phyloP scores from a whole-genome alignment of 2,329 filamentous ascomycete species.

The Aspergillus fijiensis region DNA sequence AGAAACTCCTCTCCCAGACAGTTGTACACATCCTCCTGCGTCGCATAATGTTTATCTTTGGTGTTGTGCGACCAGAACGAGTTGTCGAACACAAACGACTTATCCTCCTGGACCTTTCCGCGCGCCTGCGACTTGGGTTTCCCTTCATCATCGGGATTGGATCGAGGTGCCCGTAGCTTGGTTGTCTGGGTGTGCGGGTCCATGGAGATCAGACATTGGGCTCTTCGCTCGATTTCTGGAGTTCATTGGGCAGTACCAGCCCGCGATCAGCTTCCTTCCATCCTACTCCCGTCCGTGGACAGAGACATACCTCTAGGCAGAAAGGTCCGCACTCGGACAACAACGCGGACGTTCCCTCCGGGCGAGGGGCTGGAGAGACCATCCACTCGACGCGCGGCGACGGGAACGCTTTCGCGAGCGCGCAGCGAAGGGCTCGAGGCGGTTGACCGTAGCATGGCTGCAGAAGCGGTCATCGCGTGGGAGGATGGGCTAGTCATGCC shows the following conservation, averaged over 20 bases:
- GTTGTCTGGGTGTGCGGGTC: constrained; percentile 83
- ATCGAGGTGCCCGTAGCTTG: constrained; percentile 69
- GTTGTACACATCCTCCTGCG: constrained; percentile 92
- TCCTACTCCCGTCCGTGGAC: neutral
- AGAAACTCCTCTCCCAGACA: constrained; percentile 93
- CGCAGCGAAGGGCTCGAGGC: constrained; percentile 78
- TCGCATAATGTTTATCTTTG: constrained; percentile 78
- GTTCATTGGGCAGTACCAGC: neutral
- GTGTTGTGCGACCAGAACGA: constrained; percentile 95
- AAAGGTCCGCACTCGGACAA: constrained; percentile 78
- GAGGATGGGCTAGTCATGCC: constrained; percentile 40
- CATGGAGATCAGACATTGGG: constrained; percentile 88
- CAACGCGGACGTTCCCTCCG: constrained; percentile 77
- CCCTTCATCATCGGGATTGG: constrained; percentile 50
- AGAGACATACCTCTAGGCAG: constrained; percentile 66
- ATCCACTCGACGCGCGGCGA: constrained; percentile 51
- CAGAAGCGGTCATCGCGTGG: constrained; percentile 38
- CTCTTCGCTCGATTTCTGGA: constrained; percentile 75
- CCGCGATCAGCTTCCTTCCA: neutral
- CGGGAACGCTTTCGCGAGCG: constrained; percentile 67
- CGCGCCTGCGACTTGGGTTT: constrained; percentile 64
- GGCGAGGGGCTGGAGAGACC: constrained; percentile 50
- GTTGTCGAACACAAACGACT: constrained; percentile 92
- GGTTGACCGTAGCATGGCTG: constrained; percentile 53
- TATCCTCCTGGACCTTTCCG: constrained; percentile 75